Conservation (phyloP, 2,329 filamentous ascomycete species). For the Furcasterigmium sp. region DNA sequence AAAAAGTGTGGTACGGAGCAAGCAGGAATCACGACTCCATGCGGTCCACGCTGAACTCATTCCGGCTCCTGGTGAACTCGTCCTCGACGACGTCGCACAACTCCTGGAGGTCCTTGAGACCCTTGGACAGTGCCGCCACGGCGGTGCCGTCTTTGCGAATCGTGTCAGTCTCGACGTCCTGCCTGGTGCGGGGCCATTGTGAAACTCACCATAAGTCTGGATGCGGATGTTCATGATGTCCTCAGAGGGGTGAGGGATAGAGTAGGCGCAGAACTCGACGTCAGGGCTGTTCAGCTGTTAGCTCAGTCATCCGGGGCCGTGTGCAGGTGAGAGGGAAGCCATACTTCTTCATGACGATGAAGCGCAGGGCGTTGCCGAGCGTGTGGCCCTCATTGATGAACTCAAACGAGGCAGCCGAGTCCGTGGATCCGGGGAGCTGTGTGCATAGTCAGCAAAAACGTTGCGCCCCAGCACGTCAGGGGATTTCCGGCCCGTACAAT, state of each 20-base stretch:
- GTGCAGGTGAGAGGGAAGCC: not conserved
- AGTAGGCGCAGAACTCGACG: slow-evolving; percentile 97
- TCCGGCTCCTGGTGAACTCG: slow-evolving; percentile 66
- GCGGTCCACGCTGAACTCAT: slow-evolving; percentile 42
- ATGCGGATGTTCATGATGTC: slow-evolving; percentile 95
- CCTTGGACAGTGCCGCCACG: slow-evolving; percentile 83
- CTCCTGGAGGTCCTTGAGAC: slow-evolving; percentile 80
- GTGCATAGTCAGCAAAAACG: no score
- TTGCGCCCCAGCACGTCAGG: no score
- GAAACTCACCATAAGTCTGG: slow-evolving; percentile 80
- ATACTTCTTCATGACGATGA: slow-evolving; percentile 98
- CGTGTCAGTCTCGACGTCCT: no score
- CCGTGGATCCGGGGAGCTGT: slow-evolving; percentile 83
- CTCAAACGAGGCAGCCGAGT: slow-evolving; percentile 90
- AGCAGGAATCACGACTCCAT: slow-evolving; percentile 8
- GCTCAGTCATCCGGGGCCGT: no score
- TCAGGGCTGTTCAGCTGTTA: slow-evolving; percentile 59
- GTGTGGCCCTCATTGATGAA: slow-evolving; percentile 94
- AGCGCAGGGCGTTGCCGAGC: slow-evolving; percentile 86
- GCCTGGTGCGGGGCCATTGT: no score
- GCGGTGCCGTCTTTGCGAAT: slow-evolving; percentile 70
- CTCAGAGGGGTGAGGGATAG: slow-evolving; percentile 95
- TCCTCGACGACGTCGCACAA: slow-evolving; percentile 92
- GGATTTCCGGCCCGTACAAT: slow-evolving; percentile 42
- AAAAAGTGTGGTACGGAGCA: not conserved